Conservation (phyloP, 805 yeast species). For the Lachancea fermentati region DNA sequence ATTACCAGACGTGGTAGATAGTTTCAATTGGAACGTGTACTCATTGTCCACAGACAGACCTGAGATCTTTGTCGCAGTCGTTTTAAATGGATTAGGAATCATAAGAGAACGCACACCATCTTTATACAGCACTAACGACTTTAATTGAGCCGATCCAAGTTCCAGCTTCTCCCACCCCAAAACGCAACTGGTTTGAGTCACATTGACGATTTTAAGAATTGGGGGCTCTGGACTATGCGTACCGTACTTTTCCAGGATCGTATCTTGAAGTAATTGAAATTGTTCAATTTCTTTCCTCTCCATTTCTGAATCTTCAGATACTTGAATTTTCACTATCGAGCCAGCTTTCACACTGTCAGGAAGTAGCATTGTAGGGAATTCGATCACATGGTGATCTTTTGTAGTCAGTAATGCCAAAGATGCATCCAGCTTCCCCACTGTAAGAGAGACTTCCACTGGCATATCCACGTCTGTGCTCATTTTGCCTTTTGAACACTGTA, state of each 20-base stretch:
- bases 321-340: conserved; percentile 77
- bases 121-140: conserved; percentile 70
- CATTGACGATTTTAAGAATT: conserved; percentile 59
- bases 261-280: conserved; percentile 66
- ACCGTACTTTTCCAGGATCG: conserved; percentile 69
- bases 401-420: conserved; percentile 88
- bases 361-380: conserved; percentile 88
- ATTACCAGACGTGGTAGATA: conserved; percentile 88
- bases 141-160: conserved; percentile 75
- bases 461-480: conserved; percentile 2
- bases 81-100: conserved; percentile 76
- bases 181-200: conserved; percentile 92
- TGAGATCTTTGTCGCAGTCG: conserved; percentile 78
- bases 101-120: conserved; percentile 57
- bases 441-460: conserved; percentile 76
- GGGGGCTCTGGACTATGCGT: conserved; percentile 67
- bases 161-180: conserved; percentile 89
- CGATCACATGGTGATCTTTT: conserved; percentile 87
- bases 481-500: background rate
- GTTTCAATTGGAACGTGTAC: conserved; percentile 70
- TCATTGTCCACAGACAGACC: conserved; percentile 85
- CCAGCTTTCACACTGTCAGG: conserved; percentile 93
- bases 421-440: conserved; percentile 95
- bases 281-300: conserved; percentile 54
- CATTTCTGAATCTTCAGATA: conserved; percentile 67